These are phyloP conservation scores for Cladophialophora chaetospira DNA, from an alignment of 2,329 filamentous ascomycete genomes.

Conservation along the genomic window DNA sequence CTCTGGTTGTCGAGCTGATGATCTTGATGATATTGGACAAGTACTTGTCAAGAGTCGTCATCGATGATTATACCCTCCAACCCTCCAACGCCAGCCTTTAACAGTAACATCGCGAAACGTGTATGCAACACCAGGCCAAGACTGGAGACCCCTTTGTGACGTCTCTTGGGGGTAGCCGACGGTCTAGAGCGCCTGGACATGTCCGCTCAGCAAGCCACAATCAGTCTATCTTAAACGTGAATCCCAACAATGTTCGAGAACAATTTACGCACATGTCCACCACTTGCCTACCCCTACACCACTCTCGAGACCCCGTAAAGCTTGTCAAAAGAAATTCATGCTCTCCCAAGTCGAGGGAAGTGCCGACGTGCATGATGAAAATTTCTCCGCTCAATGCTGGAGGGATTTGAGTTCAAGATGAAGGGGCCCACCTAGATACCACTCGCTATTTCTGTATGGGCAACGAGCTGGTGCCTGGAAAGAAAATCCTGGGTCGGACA, in stretches of 20 bases:
- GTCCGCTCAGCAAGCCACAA: constrained; percentile 14
- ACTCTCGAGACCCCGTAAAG: too few relatives aligned
- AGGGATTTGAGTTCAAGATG: constrained; percentile 2
- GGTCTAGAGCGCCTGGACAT: constrained; percentile 3
- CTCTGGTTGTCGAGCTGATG: too few relatives aligned
- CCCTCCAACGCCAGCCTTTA: too few relatives aligned
- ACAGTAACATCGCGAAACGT: too few relatives aligned
- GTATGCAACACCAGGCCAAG: too few relatives aligned
- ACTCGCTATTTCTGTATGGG: background rate
- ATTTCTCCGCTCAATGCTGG: background rate
- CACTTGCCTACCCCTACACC: background rate
- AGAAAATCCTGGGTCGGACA: background rate
- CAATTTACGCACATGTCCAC: constrained; percentile 8
- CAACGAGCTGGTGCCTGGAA: background rate
- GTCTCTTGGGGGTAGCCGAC: background rate
- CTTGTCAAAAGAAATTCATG: too few relatives aligned
- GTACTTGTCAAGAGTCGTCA: too few relatives aligned
- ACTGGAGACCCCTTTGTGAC: too few relatives aligned
- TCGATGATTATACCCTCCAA: too few relatives aligned
- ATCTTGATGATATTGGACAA: too few relatives aligned
- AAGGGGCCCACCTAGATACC: constrained; percentile 2
- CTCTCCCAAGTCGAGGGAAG: too few relatives aligned
- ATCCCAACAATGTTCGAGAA: background rate
- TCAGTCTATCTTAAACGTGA: constrained; percentile 4
- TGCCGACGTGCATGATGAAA: constrained; percentile 1